Percentiles rank a stretch among this genome's conserved stretches.
These are phyloP conservation scores for Pseudomonodictys pantanalensis DNA, from an alignment of 495 filamentous ascomycete species.

Conservation along the genomic window DNA sequence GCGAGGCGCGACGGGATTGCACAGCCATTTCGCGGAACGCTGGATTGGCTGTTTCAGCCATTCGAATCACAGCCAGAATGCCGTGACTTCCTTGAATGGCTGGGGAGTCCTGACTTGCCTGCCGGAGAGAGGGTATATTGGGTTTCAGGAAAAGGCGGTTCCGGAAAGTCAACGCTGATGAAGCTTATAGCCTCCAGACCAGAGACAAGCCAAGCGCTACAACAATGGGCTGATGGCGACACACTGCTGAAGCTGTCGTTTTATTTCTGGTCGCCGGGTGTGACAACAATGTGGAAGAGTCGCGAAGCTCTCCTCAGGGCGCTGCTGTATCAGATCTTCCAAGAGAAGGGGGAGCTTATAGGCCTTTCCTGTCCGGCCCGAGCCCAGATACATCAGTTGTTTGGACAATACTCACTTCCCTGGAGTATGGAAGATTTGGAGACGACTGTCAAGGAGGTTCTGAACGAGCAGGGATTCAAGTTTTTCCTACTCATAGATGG, in stretches of 20 bases:
- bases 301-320: neutral
- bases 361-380: neutral
- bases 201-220: neutral
- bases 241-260: neutral
- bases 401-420: neutral
- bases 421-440: conserved; percentile 10
- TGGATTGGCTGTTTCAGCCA: conserved; percentile 5
- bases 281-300: conserved; percentile 1
- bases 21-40: conserved; percentile 2
- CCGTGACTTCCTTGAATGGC: neutral
- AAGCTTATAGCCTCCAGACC: conserved; percentile 1
- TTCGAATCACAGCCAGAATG: neutral
- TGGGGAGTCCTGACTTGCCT: neutral
- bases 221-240: conserved; percentile 2
- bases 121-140: conserved; percentile 3
- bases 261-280: conserved; percentile 7
- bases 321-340: conserved; percentile 2
- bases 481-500: conserved; percentile 15
- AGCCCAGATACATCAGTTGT: neutral
- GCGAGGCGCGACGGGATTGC: conserved; percentile 2
- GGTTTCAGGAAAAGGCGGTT: conserved; percentile 6
- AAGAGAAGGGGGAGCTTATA: neutral
- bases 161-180: conserved; percentile 12
- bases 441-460: neutral
- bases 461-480: neutral